Evolutionary conservation across 441 rosid species (phyloP).

Genomic region (Bocquillonia castaneifolia): DNA sequence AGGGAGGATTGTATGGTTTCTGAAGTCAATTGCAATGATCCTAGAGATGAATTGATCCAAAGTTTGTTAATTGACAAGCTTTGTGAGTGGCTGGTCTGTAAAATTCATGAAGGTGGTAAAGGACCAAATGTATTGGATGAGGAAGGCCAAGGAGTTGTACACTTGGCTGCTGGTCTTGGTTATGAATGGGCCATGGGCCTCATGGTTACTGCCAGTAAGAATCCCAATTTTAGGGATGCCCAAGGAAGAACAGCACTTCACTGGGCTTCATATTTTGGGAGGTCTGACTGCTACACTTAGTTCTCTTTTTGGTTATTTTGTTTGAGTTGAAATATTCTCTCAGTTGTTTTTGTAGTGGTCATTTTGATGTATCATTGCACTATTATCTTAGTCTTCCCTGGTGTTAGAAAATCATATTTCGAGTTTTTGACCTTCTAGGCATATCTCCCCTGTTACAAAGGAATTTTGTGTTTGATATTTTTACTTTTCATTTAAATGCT

Average conservation of each 20-base stretch:
- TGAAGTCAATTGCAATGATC: conserved; percentile 14
- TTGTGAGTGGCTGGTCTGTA: conserved; percentile 45
- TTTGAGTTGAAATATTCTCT: neutral
- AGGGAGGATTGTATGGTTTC: conserved; percentile 15
- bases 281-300: conserved; percentile 34
- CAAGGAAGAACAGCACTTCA: conserved; percentile 62
- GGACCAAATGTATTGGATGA: conserved; percentile 45
- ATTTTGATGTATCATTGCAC: neutral
- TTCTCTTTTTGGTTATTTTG: neutral
- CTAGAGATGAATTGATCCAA: conserved; percentile 35
- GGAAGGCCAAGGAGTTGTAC: conserved; percentile 60
- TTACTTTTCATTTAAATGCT: neutral
- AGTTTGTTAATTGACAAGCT: conserved; percentile 47
- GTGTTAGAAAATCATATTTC: neutral
- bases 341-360: neutral
- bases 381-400: neutral
- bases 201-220: conserved; percentile 46
- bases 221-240: conserved; percentile 57
- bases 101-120: conserved; percentile 45
- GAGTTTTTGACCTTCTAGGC: too few relatives aligned
- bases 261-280: conserved; percentile 68
- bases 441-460: too few relatives aligned
- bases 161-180: conserved; percentile 63
- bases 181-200: conserved; percentile 55
- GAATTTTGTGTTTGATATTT: neutral